Percentiles rank a stretch among this genome's conserved stretches.
Conservation (phyloP, 352 stramenopile genomes). For the Pythium guiyangense region DNA sequence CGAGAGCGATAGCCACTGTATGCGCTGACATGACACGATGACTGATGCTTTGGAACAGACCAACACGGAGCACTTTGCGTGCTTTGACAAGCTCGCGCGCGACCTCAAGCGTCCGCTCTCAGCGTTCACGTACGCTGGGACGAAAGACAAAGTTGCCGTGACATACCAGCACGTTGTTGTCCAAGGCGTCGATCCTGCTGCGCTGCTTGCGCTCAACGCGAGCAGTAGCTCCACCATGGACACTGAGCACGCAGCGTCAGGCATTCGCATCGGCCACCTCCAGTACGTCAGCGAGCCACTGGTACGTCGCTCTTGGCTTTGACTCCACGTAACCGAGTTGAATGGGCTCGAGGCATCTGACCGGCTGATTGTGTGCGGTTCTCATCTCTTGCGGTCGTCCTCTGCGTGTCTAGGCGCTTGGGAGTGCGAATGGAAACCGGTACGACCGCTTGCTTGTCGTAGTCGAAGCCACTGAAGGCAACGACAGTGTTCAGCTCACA, state of each 20-base stretch:
- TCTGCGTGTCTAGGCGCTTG: slow-evolving; percentile 27
- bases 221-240: background rate
- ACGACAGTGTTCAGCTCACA: too few species aligned
- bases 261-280: slow-evolving; percentile 43
- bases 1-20: too few species aligned
- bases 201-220: slow-evolving; percentile 36
- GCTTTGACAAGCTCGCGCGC: slow-evolving; percentile 51
- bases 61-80: slow-evolving; percentile 71
- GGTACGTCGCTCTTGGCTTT: slow-evolving; percentile 16
- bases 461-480: background rate
- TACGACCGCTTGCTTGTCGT: slow-evolving; percentile 3
- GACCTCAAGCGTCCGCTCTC: slow-evolving; percentile 38
- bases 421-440: slow-evolving; percentile 49
- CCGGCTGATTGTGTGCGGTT: background rate
- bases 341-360: background rate
- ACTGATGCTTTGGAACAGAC: slow-evolving; percentile 19
- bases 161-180: slow-evolving; percentile 66
- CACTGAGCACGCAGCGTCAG: background rate
- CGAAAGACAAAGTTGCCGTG: slow-evolving; percentile 73
- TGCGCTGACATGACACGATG: too few species aligned
- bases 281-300: slow-evolving; percentile 46
- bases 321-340: background rate
- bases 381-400: too few species aligned
- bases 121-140: slow-evolving; percentile 60
- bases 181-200: slow-evolving; percentile 33